Conservation (phyloP, 805 yeast genomes). For the Nakazawaea laoshanensis region DNA sequence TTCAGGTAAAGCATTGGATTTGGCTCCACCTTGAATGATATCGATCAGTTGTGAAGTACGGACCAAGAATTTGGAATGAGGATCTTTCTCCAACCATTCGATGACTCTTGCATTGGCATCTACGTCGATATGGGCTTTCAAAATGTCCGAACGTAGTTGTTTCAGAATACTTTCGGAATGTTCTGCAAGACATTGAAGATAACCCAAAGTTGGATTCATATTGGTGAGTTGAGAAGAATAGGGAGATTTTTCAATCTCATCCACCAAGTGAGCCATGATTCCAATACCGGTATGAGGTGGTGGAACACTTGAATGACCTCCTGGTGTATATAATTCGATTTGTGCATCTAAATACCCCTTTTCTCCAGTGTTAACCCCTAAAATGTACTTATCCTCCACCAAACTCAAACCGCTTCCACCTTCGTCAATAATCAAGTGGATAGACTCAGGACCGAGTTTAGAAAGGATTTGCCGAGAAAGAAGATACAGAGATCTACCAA, state of each 20-base stretch:
- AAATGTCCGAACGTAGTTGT: conserved; percentile 19
- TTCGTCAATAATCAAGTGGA: conserved; percentile 65
- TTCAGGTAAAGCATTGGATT: conserved; percentile 70
- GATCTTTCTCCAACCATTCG: conserved; percentile 16
- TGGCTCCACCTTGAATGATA: conserved; percentile 59
- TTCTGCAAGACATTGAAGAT: conserved; percentile 54
- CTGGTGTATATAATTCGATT: conserved; percentile 48
- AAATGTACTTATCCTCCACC: conserved; percentile 37
- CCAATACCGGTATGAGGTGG: conserved; percentile 77
- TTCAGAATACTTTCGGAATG: conserved; percentile 25
- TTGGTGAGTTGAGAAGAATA: conserved; percentile 35
- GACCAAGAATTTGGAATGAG: conserved; percentile 28
- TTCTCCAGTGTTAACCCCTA: conserved; percentile 51
- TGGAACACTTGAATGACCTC: conserved; percentile 79
- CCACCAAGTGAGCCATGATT: conserved; percentile 48
- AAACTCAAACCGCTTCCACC: conserved; percentile 36
- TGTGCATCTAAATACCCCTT: conserved; percentile 41
- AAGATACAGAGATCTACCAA: conserved; percentile 53
- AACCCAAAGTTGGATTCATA: conserved; percentile 48
- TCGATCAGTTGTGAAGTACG: conserved; percentile 61
- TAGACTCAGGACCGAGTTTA: conserved; percentile 47
- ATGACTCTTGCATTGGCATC: conserved; percentile 27
- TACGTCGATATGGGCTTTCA: conserved; percentile 26
- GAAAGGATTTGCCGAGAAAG: conserved; percentile 38
- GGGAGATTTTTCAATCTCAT: conserved; percentile 45